Conservation (phyloP, 129 eudicot genomes). For the Rutidosis leptorrhynchoides region DNA sequence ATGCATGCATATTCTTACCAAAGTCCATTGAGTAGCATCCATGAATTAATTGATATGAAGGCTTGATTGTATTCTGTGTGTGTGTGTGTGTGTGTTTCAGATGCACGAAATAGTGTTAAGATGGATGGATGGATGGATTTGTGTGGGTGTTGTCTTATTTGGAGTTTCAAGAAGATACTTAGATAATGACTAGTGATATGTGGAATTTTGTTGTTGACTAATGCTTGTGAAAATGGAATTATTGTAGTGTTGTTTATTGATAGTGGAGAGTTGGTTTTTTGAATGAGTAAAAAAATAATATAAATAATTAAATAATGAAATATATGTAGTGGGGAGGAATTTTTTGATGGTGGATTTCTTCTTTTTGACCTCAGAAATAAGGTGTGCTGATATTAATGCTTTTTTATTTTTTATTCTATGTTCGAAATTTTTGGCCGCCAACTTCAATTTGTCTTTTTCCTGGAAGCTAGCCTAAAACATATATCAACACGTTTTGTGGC, state of each 20-base stretch:
- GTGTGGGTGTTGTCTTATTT: constrained; percentile 11
- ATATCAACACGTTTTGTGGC: not conserved
- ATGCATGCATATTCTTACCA: not conserved
- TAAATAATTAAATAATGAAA: no score
- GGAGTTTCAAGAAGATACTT: not conserved
- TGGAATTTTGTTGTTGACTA: constrained; percentile 20
- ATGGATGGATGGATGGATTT: no score
- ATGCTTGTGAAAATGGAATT: constrained; percentile 16
- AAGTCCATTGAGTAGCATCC: constrained; percentile 22
- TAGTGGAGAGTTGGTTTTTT: constrained; percentile 18
- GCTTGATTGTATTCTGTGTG: no score
- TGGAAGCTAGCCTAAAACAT: not conserved
- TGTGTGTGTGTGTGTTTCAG: not conserved
- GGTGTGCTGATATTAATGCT: not conserved
- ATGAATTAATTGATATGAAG: not conserved
- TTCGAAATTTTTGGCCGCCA: constrained; percentile 25
- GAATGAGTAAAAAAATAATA: not conserved
- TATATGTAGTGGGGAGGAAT: constrained; percentile 18
- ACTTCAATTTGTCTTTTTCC: constrained; percentile 6
- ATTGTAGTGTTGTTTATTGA: not conserved
- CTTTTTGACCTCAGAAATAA: constrained; percentile 19
- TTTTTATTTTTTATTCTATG: constrained; percentile 2
- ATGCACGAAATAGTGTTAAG: not conserved
- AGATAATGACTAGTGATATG: constrained; percentile 3
- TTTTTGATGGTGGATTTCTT: constrained; percentile 18